Evolutionary conservation across 2,329 filamentous ascomycete genomes (phyloP).

Genomic region (Apiospora sp.): DNA sequence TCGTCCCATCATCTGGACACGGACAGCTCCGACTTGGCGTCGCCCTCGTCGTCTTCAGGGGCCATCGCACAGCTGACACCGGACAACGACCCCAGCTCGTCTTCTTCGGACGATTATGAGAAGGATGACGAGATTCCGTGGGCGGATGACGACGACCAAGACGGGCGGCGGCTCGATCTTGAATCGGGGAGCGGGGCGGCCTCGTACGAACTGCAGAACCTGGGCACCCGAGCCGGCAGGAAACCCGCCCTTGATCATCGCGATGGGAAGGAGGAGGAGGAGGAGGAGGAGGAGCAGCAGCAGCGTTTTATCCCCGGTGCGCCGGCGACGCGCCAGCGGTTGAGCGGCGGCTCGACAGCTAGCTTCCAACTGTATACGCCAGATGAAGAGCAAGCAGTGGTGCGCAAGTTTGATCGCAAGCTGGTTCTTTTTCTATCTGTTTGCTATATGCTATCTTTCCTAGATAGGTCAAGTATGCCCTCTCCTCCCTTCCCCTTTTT

Average conservation of each 20-base stretch:
- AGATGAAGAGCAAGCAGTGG: slow-evolving; percentile 76
- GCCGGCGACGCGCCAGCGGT: slow-evolving; percentile 26
- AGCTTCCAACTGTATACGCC: slow-evolving; percentile 52
- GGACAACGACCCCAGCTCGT: slow-evolving; percentile 17
- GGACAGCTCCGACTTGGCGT: slow-evolving; percentile 15
- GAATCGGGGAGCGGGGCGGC: slow-evolving; percentile 13
- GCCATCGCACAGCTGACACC: slow-evolving; percentile 17
- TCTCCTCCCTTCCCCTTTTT: background rate
- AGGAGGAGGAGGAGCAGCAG: background rate
- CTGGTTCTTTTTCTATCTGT: slow-evolving; percentile 83
- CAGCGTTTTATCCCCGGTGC: background rate
- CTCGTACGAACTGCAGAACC: slow-evolving; percentile 28
- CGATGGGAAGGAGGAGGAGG: background rate
- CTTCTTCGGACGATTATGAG: slow-evolving; percentile 15
- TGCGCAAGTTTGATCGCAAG: slow-evolving; percentile 78
- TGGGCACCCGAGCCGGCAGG: background rate
- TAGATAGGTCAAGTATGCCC: slow-evolving; percentile 81
- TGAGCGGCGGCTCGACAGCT: slow-evolving; percentile 34
- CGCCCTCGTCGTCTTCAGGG: background rate
- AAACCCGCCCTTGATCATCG: background rate
- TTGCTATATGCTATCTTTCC: slow-evolving; percentile 84
- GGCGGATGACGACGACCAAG: background rate
- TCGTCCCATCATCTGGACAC: slow-evolving; percentile 15
- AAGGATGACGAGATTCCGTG: slow-evolving; percentile 2
- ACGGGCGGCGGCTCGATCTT: background rate